These are phyloP conservation scores for Fraxinus paxiana DNA, from an alignment of 305 asterid species.

Conservation along the genomic window DNA sequence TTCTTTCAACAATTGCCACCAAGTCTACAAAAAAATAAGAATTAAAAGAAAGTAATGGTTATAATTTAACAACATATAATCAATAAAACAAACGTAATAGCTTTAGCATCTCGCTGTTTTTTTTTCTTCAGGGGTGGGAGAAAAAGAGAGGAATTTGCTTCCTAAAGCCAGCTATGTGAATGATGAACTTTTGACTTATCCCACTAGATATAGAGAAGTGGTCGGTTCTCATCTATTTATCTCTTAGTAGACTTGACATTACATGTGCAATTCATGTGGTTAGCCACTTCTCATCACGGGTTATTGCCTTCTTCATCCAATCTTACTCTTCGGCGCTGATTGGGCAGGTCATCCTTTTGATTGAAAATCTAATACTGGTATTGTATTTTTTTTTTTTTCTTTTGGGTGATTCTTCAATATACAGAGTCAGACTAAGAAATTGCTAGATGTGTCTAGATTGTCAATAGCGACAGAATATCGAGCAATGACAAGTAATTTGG, in stretches of 20 bases:
- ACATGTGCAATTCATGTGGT: neutral
- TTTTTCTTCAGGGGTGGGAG: neutral
- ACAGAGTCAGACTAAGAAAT: neutral
- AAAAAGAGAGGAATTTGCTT: neutral
- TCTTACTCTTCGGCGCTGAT: neutral
- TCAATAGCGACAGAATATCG: neutral
- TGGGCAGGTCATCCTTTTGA: neutral
- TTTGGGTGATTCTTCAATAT: neutral
- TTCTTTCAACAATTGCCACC: slow-evolving; percentile 68
- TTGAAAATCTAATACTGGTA: neutral
- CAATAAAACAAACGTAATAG: neutral
- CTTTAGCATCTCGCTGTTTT: neutral
- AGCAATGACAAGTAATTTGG: neutral
- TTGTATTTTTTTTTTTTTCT: neutral
- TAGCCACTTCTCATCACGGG: neutral
- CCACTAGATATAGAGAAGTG: neutral
- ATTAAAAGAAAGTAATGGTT: neutral
- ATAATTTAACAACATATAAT: neutral
- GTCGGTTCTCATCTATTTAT: neutral
- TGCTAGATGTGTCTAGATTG: neutral
- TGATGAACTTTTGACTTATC: neutral
- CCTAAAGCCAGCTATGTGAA: neutral
- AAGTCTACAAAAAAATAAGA: slow-evolving; percentile 39
- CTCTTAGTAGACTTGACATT: neutral
- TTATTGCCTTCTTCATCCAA: neutral